Percentiles rank a stretch among this genome's conserved stretches.
Conservation (phyloP, 2,329 filamentous ascomycete species). For the Plenodomus biglobosus region DNA sequence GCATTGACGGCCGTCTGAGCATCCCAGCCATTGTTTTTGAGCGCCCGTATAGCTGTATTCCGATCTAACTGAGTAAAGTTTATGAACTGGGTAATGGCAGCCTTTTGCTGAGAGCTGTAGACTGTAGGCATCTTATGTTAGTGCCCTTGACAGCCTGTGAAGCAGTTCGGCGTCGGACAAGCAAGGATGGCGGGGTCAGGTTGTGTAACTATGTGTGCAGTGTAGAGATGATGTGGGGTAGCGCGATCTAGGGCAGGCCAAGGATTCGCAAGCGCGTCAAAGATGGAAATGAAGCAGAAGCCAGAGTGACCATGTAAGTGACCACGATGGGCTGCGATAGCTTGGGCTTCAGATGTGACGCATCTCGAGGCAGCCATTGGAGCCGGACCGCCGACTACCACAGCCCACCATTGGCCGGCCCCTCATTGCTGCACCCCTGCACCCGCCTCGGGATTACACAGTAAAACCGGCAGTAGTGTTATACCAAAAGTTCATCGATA, state of each 20-base stretch:
- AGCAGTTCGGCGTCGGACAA: slow-evolving; percentile 1
- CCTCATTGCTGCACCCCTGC: slow-evolving; percentile 8
- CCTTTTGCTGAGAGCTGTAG: slow-evolving; percentile 51
- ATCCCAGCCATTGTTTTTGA: slow-evolving; percentile 52
- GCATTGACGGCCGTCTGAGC: slow-evolving; percentile 48
- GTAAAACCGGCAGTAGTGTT: slow-evolving; percentile 7
- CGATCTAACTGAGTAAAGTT: slow-evolving; percentile 50
- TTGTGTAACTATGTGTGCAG: background rate
- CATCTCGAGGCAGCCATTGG: slow-evolving; percentile 20
- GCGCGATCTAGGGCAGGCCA: background rate
- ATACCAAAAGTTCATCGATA: background rate
- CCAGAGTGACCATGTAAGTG: background rate
- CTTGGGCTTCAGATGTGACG: slow-evolving; percentile 17
- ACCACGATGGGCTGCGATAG: slow-evolving; percentile 1
- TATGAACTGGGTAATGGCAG: slow-evolving; percentile 49
- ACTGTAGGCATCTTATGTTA: slow-evolving; percentile 50
- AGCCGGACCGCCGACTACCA: slow-evolving; percentile 15
- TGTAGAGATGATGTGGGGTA: background rate
- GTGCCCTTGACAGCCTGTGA: slow-evolving; percentile 6
- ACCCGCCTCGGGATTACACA: slow-evolving; percentile 11
- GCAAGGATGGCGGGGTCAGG: slow-evolving; percentile 6
- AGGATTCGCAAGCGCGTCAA: background rate
- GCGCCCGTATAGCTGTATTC: slow-evolving; percentile 47
- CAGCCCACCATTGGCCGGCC: slow-evolving; percentile 19
- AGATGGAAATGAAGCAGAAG: background rate